These are phyloP conservation scores for Cercospora sp. DNA, from an alignment of 2,329 filamentous ascomycete species.

Conservation along the genomic window DNA sequence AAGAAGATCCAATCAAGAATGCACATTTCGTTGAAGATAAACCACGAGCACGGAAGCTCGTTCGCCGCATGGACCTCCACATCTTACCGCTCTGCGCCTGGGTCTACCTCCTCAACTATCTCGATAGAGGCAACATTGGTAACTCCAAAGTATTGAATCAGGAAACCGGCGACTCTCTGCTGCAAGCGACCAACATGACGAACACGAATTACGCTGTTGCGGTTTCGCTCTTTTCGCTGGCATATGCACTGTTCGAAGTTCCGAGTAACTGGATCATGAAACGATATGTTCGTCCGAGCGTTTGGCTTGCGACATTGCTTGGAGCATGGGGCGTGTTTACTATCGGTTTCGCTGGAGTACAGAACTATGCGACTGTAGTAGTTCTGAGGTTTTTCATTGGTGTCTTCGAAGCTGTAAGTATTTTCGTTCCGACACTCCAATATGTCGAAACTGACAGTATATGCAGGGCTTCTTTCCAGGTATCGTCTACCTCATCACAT, in stretches of 20 bases:
- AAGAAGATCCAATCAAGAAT: background rate
- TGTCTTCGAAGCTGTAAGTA: conserved; percentile 40
- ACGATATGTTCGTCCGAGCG: conserved; percentile 40
- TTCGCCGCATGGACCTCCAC: conserved; percentile 29
- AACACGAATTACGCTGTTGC: conserved; percentile 58
- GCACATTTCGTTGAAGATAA: conserved; percentile 28
- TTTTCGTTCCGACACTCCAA: background rate
- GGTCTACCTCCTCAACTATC: conserved; percentile 30
- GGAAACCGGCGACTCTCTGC: conserved; percentile 60
- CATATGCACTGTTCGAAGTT: conserved; percentile 38
- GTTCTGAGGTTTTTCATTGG: conserved; percentile 42
- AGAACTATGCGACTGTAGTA: conserved; percentile 39
- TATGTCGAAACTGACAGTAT: background rate
- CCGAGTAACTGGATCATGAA: conserved; percentile 46
- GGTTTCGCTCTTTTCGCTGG: conserved; percentile 38
- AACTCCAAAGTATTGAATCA: conserved; percentile 62
- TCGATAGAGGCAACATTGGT: conserved; percentile 45
- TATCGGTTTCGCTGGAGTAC: conserved; percentile 41
- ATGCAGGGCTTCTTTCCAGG: conserved; percentile 40
- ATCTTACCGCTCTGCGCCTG: conserved; percentile 31
- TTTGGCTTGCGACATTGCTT: conserved; percentile 44
- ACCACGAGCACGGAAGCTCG: conserved; percentile 24
- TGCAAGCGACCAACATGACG: conserved; percentile 62
- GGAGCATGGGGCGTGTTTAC: conserved; percentile 44
- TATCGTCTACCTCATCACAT: conserved; percentile 39